Evolutionary conservation across 1,284 basidiomycete genomes (phyloP).

Genomic region (Stygiomarasmius scandens): DNA sequence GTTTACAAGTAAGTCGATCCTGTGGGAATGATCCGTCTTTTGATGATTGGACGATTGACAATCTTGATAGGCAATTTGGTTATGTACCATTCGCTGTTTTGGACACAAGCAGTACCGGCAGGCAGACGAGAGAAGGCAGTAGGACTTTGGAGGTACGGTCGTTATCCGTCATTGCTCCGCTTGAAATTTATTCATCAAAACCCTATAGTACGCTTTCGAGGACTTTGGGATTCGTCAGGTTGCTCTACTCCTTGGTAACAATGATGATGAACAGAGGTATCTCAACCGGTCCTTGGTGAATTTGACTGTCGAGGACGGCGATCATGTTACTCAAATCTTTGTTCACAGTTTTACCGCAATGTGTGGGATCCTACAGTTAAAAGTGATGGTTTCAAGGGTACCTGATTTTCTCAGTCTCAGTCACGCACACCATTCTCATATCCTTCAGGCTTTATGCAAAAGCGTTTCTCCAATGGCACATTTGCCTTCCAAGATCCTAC

Average conservation of each 20-base stretch:
- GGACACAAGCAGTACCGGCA: constrained; percentile 60
- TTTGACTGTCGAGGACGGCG: not conserved
- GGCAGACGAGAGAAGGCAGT: constrained; percentile 69
- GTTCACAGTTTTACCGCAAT: constrained; percentile 58
- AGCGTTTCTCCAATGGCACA: constrained; percentile 58
- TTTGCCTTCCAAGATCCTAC: constrained; percentile 52
- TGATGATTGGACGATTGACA: too few species aligned
- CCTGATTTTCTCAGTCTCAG: not conserved
- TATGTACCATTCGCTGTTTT: constrained; percentile 67
- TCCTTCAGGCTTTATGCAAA: constrained; percentile 59
- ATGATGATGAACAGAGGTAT: constrained; percentile 48
- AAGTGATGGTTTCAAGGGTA: constrained; percentile 61
- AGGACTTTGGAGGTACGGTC: constrained; percentile 59
- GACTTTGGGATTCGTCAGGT: constrained; percentile 63
- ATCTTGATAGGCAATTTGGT: constrained; percentile 52
- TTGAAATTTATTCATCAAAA: not conserved
- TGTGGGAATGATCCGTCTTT: not conserved
- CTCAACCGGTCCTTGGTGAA: constrained; percentile 55
- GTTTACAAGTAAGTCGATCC: constrained; percentile 58
- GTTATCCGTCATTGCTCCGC: not conserved
- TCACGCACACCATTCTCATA: not conserved
- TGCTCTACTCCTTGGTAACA: constrained; percentile 50
- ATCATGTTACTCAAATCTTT: constrained; percentile 4
- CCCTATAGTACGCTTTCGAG: constrained; percentile 53
- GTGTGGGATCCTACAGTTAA: constrained; percentile 57